Conservation (phyloP, 2,329 filamentous ascomycete species). For the Cladosporium sp. region DNA sequence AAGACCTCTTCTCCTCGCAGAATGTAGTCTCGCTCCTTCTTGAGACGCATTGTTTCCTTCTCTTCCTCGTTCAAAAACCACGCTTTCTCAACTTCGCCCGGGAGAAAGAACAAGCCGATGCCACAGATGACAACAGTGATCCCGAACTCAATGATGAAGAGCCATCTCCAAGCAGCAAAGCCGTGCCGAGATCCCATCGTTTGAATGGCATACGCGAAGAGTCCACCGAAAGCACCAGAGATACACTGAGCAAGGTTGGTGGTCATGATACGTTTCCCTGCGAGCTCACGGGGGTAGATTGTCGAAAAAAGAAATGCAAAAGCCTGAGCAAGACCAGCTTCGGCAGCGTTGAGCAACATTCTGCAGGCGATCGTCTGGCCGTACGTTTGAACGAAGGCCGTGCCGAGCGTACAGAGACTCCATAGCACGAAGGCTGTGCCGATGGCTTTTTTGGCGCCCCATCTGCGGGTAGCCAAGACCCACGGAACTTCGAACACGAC, state of each 20-base stretch:
- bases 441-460: constrained; percentile 25
- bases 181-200: constrained; percentile 30
- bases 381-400: constrained; percentile 35
- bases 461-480: constrained; percentile 27
- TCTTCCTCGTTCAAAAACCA: constrained; percentile 31
- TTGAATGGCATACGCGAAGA: constrained; percentile 31
- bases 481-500: constrained; percentile 22
- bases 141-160: constrained; percentile 24
- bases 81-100: constrained; percentile 26
- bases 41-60: constrained; percentile 26
- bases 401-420: constrained; percentile 29
- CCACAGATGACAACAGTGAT: constrained; percentile 24
- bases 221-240: constrained; percentile 31
- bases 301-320: constrained; percentile 35
- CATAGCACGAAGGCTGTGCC: constrained; percentile 27
- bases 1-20: constrained; percentile 35
- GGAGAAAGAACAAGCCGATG: constrained; percentile 26
- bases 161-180: constrained; percentile 26
- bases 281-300: constrained; percentile 29
- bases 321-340: constrained; percentile 33
- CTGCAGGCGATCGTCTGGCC: constrained; percentile 33
- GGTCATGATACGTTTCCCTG: constrained; percentile 32
- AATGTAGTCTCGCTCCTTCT: constrained; percentile 31
- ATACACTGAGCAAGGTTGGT: constrained; percentile 30
- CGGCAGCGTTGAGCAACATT: constrained; percentile 31